Evolutionary conservation across 176 grass and related monocot genomes (phyloP), one percentile per base, ranked within the genome.

Genomic region (Avena insularis): DNA sequence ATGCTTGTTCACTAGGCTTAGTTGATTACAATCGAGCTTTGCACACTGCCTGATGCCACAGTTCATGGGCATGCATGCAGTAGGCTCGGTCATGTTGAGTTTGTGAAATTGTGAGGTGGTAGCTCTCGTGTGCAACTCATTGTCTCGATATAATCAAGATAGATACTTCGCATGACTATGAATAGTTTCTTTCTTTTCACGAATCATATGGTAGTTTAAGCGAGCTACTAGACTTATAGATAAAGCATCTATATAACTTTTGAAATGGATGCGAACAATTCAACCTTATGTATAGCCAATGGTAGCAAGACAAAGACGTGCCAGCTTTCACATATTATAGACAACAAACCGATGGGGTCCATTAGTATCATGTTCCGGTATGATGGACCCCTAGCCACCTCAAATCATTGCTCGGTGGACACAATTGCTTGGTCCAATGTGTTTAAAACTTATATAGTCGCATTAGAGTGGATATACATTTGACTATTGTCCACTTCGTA

Each of bases 1-100:
- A 83, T 54, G 79, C 54, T 83, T n/a, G 17, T 72, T 72, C 14
- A 16, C 53, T 61, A 79, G 45, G 31, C 20, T 43, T 20, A 65
- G n/a, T 36, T 31, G 23, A 23, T 74, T 63, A 64, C 21, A 2
- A 31, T 75, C 12, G 31, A 59, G 53, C 31, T 50, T 12, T 9
- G 23, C 40, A 43, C 40, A 4, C 5, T 55, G 21, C 43, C 49
- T 38, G 40, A 43, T 43, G 9, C 21, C 3, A 59, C 29, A 20
- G 51, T 82, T 81, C 7, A 82, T 10, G 15, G 33, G 48, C 11
- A 21, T 56, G 51, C 13, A 15, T 54, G 51, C 51, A 12, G 66
- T 46, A 45, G 55, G 40, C 40, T 5, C 4, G 12, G 27, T 6
- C 33, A 8, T 0, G 27, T 14, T 15, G 2, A 36, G 5, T 33